These are phyloP conservation scores for Ogataea nitratoaversa DNA, from an alignment of 805 yeast genomes.

Conservation along the genomic window DNA sequence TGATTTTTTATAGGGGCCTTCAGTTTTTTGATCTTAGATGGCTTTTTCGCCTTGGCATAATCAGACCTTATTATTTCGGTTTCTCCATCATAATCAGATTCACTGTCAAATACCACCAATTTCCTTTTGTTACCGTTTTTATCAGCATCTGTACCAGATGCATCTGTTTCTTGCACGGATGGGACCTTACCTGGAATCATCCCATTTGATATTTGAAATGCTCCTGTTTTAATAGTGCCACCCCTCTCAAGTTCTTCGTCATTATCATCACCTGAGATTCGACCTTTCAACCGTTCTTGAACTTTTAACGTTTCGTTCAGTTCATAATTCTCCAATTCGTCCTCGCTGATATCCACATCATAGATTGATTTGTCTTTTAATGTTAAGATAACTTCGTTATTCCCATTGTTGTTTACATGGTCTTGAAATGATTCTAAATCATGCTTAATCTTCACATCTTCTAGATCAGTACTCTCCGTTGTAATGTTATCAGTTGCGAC, in stretches of 20 bases:
- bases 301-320: conserved; percentile 13
- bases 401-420: conserved; percentile 29
- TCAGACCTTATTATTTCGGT: conserved; percentile 4
- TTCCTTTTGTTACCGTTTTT: conserved; percentile 14
- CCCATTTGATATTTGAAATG: conserved; percentile 18
- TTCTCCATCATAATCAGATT: conserved; percentile 13
- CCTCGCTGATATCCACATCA: conserved; percentile 34
- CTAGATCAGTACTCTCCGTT: conserved; percentile 25
- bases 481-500: conserved; percentile 4
- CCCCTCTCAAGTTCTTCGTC: conserved; percentile 22
- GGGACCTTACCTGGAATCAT: no score
- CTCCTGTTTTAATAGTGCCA: conserved; percentile 18
- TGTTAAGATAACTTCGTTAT: conserved; percentile 49
- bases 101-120: conserved; percentile 12
- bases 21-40: conserved; percentile 19
- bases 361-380: conserved; percentile 46
- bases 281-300: conserved; percentile 15
- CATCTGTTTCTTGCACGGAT: no score
- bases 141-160: no score
- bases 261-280: conserved; percentile 13
- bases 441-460: conserved; percentile 44
- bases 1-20: conserved; percentile 10
- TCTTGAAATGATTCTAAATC: conserved; percentile 34
- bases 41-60: conserved; percentile 12
- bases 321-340: conserved; percentile 38